Evolutionary conservation across 257 asterid species (phyloP), one percentile per base, ranked within the genome.

Genomic region (Oldenlandia corymbosa): DNA sequence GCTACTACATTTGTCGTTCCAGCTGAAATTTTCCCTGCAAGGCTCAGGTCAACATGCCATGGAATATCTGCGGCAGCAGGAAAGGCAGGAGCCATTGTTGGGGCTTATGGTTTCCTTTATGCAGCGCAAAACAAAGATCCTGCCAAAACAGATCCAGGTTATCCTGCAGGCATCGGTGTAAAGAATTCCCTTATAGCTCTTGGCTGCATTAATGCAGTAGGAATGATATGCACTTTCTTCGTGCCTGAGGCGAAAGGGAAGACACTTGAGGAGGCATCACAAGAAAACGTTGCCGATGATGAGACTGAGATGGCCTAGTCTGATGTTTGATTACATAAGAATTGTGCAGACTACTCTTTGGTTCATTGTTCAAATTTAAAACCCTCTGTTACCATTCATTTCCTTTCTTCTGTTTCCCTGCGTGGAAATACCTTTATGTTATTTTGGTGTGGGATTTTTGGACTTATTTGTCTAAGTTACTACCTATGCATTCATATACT

Each of bases 1-100:
- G 70, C 70, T 0, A 70, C 75, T 0, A 70, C 70, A 20, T 70
- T 70, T 28, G 75, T 62, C 1, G 74, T 70, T 5, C 69, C 74
- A 7, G 69, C 74, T 2, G 74, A 70, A 28, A 62, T 62, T 16
- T 70, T 63, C 50, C 65, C 74, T 1, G 73, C 73, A 2, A 27
- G 68, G 55, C 62, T 69, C 10, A 31, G 73, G 16, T 69, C 68
- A 5, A 66, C 70, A 2, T 66, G 70, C 34, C 70, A 55, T 12
- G 70, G 70, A 17, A 66, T 55, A 42, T 66, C 57, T 0, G 70
- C 64, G 0, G 64, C 57, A n/a, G 64, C 70, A 0, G 47, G 70
- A 18, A 66, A 54, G 10, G 70, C 64, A 0, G 64, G 70, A 20
- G 70, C 64, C 3, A 66, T 66, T 10, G 57, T 66, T 2, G 70